Conservation (phyloP, 345 rosid species). For the Erodium maritimum region DNA sequence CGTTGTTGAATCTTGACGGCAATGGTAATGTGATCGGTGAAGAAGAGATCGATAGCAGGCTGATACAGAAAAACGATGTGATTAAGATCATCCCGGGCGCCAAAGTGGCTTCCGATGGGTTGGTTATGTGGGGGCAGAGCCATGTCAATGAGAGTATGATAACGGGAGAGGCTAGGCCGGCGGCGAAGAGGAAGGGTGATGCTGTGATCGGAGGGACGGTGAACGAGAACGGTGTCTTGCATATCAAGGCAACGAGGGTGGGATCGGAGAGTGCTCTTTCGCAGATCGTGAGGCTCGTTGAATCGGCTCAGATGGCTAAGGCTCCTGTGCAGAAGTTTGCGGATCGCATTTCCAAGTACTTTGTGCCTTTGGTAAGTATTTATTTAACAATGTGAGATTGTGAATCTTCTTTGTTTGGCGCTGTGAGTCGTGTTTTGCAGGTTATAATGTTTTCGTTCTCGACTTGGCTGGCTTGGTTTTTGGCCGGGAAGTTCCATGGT, state of each 20-base stretch:
- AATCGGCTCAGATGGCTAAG: constrained; percentile 93
- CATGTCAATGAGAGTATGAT: constrained; percentile 51
- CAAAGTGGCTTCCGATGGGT: constrained; percentile 39
- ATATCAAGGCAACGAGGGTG: constrained; percentile 66
- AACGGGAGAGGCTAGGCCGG: constrained; percentile 38
- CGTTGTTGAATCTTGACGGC: constrained; percentile 40
- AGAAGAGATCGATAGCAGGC: constrained; percentile 70
- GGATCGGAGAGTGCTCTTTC: constrained; percentile 94
- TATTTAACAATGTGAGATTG: background rate
- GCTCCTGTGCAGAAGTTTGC: constrained; percentile 97
- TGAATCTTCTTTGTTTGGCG: no score
- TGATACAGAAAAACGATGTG: constrained; percentile 76
- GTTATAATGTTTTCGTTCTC: constrained; percentile 69
- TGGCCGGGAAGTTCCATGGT: constrained; percentile 68
- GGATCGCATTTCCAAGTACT: constrained; percentile 72
- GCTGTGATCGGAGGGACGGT: constrained; percentile 82
- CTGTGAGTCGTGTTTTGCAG: constrained; percentile 19
- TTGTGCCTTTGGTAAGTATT: constrained; percentile 68
- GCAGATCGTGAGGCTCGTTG: constrained; percentile 86
- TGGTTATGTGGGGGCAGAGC: constrained; percentile 40
- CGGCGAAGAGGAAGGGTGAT: constrained; percentile 44
- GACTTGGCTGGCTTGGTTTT: constrained; percentile 87
- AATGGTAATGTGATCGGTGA: constrained; percentile 54
- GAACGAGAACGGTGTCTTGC: constrained; percentile 79
- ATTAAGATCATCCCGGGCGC: constrained; percentile 49